Evolutionary conservation across 495 filamentous ascomycete species (phyloP).

Genomic region (Choiromyces venosus): DNA sequence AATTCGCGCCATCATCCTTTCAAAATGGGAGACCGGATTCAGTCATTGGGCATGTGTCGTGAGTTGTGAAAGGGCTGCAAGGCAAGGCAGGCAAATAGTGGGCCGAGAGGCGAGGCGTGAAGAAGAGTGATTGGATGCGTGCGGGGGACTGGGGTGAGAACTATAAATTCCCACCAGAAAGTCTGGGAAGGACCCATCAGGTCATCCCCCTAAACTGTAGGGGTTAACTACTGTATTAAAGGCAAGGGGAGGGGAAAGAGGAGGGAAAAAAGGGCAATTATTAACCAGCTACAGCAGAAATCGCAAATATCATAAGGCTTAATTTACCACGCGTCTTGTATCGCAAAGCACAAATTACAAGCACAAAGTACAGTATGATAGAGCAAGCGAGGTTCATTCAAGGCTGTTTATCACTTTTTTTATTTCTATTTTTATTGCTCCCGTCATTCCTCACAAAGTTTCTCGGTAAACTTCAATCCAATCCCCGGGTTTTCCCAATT

Average conservation of each 20-base stretch:
- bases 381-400: not conserved
- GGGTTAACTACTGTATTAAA: not conserved
- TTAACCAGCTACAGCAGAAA: not conserved
- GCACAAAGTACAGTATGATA: no score
- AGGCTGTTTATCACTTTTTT: not conserved
- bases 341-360: not conserved
- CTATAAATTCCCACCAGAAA: not conserved
- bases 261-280: not conserved
- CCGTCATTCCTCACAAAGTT: not conserved
- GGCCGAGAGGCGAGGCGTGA: not conserved
- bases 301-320: not conserved
- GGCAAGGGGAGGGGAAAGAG: not conserved
- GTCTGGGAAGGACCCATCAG: not conserved
- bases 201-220: not conserved
- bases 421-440: not conserved
- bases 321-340: not conserved
- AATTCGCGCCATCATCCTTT: constrained; percentile 1
- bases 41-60: not conserved
- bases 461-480: not conserved
- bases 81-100: not conserved
- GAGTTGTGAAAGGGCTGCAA: not conserved
- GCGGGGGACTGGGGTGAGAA: not conserved
- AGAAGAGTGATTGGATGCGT: not conserved
- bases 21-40: not conserved
- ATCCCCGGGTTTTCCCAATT: not conserved